Evolutionary conservation across 1,139 yeast genomes (phyloP).

Genomic region (Yamadazyma pseudoaaseri): DNA sequence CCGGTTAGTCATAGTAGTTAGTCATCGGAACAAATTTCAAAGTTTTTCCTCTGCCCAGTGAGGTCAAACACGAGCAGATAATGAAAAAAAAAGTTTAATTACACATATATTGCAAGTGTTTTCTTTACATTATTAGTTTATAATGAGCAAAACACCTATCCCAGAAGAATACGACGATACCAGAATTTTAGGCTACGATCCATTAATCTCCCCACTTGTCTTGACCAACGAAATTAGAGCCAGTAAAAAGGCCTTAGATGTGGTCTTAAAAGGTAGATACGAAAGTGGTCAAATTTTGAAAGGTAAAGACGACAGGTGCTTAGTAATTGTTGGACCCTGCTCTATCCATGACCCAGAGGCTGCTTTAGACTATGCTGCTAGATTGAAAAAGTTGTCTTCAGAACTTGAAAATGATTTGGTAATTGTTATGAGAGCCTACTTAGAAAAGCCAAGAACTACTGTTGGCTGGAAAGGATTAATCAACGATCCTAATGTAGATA

Average conservation of each 20-base stretch:
- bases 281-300: conserved; percentile 71
- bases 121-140: background rate
- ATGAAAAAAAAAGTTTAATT: background rate
- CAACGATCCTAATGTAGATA: conserved; percentile 96
- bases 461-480: conserved; percentile 99
- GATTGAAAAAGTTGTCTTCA: conserved; percentile 58
- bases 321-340: conserved; percentile 92
- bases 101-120: background rate
- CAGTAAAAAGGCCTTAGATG: conserved; percentile 54
- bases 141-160: conserved; percentile 49
- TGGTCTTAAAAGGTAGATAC: conserved; percentile 75
- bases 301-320: conserved; percentile 75
- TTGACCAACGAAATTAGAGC: conserved; percentile 79
- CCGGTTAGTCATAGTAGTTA: no score
- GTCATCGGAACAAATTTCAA: no score
- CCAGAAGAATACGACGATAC: conserved; percentile 85
- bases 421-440: conserved; percentile 94
- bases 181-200: conserved; percentile 87
- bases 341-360: conserved; percentile 94
- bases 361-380: conserved; percentile 82
- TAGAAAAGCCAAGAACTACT: conserved; percentile 97
- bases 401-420: conserved; percentile 71
- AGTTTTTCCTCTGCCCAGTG: no score
- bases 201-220: conserved; percentile 84
- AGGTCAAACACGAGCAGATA: background rate